These are phyloP conservation scores for Przewalskia tangutica DNA, from an alignment of 257 asterid species.

Conservation along the genomic window DNA sequence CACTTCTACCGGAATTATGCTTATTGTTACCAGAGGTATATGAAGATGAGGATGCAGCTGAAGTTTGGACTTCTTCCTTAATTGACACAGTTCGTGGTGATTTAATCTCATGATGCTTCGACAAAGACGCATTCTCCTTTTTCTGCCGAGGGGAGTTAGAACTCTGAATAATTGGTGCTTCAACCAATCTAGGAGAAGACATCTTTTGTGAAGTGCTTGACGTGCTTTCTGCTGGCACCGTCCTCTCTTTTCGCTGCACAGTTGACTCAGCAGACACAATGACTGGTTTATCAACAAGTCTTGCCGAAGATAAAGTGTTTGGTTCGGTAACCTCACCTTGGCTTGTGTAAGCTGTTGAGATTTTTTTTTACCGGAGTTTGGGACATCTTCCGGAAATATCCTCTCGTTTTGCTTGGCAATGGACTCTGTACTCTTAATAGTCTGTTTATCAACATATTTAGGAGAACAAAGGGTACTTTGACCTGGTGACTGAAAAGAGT, in stretches of 20 bases:
- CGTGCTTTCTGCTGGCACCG: slow-evolving; percentile 10
- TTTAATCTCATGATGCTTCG: slow-evolving; percentile 20
- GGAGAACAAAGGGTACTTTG: slow-evolving; percentile 1
- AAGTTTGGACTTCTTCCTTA: slow-evolving; percentile 22
- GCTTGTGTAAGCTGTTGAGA: slow-evolving; percentile 2
- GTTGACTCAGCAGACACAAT: slow-evolving; percentile 10
- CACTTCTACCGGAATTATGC: slow-evolving; percentile 17
- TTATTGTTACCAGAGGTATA: not conserved
- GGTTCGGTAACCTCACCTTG: slow-evolving; percentile 3
- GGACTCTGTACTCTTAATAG: not conserved
- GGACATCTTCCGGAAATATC: not conserved
- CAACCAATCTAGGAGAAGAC: slow-evolving; percentile 6
- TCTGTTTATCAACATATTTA: not conserved
- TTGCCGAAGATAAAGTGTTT: slow-evolving; percentile 20
- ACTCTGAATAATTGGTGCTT: not conserved
- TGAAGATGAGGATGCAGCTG: slow-evolving; percentile 14
- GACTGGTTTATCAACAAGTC: slow-evolving; percentile 14
- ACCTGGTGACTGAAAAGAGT: not conserved
- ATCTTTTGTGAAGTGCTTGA: slow-evolving; percentile 13
- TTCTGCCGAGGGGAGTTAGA: slow-evolving; percentile 1
- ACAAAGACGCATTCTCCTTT: slow-evolving; percentile 13
- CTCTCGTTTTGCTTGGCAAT: not conserved
- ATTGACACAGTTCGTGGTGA: not conserved
- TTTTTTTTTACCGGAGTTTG: not conserved
- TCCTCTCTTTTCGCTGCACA: slow-evolving; percentile 10